Evolutionary conservation across 2,329 filamentous ascomycete genomes (phyloP).

Genomic region (Paraphaeosphaeria minitans): DNA sequence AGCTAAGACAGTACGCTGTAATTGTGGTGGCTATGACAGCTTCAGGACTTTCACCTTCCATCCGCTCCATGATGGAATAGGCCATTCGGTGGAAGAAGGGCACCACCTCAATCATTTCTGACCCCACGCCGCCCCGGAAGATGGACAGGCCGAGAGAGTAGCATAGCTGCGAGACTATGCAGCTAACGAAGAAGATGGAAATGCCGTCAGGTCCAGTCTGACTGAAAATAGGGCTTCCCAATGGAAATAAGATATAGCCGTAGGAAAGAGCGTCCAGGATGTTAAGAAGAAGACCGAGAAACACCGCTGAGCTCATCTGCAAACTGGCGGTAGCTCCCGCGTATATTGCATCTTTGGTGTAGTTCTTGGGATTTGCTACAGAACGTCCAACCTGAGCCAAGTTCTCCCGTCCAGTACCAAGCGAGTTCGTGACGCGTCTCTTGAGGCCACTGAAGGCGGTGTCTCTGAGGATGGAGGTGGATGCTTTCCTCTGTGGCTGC

Average conservation of each 20-base stretch:
- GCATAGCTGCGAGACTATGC: constrained; percentile 88
- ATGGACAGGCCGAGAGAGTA: constrained; percentile 85
- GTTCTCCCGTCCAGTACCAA: constrained; percentile 28
- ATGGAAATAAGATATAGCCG: constrained; percentile 84
- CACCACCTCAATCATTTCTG: constrained; percentile 97
- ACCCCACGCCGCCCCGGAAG: constrained; percentile 90
- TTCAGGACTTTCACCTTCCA: constrained; percentile 80
- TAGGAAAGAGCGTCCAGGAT: constrained; percentile 95
- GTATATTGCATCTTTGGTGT: constrained; percentile 72
- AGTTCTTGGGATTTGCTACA: constrained; percentile 68
- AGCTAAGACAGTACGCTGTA: constrained; percentile 85
- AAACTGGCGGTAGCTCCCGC: constrained; percentile 67
- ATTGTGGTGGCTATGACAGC: constrained; percentile 94
- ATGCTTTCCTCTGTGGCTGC: constrained; percentile 22
- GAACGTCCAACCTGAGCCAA: constrained; percentile 31
- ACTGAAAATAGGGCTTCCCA: constrained; percentile 84
- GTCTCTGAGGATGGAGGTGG: constrained; percentile 14
- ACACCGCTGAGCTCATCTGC: constrained; percentile 79
- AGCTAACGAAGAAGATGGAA: constrained; percentile 98
- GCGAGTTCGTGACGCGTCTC: constrained; percentile 24
- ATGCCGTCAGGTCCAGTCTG: constrained; percentile 90
- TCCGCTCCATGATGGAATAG: constrained; percentile 76
- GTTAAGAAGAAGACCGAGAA: constrained; percentile 87
- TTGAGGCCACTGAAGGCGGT: constrained; percentile 33
- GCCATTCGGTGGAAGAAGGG: constrained; percentile 99